Percentiles rank a stretch among this genome's conserved stretches.
These are phyloP conservation scores for Tephrocybe sp. DNA, from an alignment of 768 basidiomycete genomes.

Conservation along the genomic window DNA sequence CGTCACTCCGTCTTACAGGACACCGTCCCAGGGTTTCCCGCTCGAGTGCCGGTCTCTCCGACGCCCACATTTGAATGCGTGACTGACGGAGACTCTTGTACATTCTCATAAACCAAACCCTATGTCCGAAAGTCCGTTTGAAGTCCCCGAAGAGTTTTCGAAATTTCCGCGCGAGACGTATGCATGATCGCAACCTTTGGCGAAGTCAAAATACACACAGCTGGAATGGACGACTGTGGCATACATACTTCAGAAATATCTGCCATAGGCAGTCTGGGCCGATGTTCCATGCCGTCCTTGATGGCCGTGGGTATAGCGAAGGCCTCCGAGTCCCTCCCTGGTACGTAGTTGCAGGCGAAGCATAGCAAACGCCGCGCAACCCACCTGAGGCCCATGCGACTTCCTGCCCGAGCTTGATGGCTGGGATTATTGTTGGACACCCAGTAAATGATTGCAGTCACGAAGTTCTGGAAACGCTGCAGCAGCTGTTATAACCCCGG, in stretches of 20 bases:
- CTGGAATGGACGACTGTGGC: no score
- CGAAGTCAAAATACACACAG: not conserved
- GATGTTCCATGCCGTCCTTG: constrained; percentile 11
- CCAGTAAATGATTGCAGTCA: constrained; percentile 9
- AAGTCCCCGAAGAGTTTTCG: constrained; percentile 12
- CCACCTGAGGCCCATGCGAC: constrained; percentile 3
- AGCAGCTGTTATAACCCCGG: constrained; percentile 1
- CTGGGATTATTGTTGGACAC: constrained; percentile 1
- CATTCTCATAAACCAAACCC: not conserved
- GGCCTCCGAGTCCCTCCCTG: not conserved
- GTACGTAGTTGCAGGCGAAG: not conserved
- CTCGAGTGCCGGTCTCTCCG: not conserved
- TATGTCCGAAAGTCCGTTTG: constrained; percentile 14
- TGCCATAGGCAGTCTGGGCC: not conserved
- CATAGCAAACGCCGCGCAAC: not conserved
- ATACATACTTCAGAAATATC: not conserved
- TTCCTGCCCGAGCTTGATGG: not conserved
- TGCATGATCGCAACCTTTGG: not conserved
- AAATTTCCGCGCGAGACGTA: constrained; percentile 4
- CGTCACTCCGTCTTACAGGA: not conserved
- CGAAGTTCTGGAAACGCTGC: not conserved
- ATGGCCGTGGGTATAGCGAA: constrained; percentile 18
- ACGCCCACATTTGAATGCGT: not conserved
- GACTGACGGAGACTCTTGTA: not conserved
- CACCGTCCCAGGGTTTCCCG: not conserved